Conservation (phyloP, 441 rosid genomes). For the Brassica balearica region DNA sequence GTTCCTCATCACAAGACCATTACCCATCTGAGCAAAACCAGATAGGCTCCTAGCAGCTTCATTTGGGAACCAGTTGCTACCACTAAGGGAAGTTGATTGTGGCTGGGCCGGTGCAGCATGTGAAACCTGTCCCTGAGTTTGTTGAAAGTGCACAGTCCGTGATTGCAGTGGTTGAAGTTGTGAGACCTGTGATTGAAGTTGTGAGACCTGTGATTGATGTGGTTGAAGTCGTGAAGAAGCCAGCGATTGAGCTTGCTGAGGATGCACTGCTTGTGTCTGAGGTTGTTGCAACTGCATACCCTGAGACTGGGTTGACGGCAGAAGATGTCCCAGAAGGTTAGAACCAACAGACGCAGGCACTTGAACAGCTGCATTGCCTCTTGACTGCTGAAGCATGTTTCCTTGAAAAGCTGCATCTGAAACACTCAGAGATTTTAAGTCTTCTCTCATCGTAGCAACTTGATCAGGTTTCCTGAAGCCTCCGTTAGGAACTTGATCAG, state of each 20-base stretch:
- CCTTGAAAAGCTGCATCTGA: constrained; percentile 53
- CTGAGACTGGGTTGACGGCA: constrained; percentile 55
- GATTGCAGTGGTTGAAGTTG: not conserved
- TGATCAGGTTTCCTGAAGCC: constrained; percentile 32
- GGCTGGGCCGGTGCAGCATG: constrained; percentile 33
- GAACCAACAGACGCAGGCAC: constrained; percentile 52
- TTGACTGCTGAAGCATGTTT: constrained; percentile 47
- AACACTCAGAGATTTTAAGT: constrained; percentile 52
- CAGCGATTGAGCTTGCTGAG: constrained; percentile 36
- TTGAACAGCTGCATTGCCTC: constrained; percentile 51
- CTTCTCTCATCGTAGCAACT: constrained; percentile 44
- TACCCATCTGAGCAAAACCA: constrained; percentile 59
- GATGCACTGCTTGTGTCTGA: constrained; percentile 35
- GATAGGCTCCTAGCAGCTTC: constrained; percentile 70
- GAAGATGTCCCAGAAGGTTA: constrained; percentile 52
- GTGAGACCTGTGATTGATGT: constrained; percentile 6
- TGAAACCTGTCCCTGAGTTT: constrained; percentile 39
- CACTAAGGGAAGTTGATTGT: constrained; percentile 32
- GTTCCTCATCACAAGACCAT: constrained; percentile 61
- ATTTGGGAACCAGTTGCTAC: constrained; percentile 55
- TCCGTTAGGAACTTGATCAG: constrained; percentile 10
- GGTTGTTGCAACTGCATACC: constrained; percentile 45
- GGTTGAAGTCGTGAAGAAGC: constrained; percentile 36
- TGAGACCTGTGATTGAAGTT: constrained; percentile 3
- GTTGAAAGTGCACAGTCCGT: constrained; percentile 38